phyloP scores from a whole-genome alignment of 768 basidiomycete species.

The Lactifluus echinatus region DNA sequence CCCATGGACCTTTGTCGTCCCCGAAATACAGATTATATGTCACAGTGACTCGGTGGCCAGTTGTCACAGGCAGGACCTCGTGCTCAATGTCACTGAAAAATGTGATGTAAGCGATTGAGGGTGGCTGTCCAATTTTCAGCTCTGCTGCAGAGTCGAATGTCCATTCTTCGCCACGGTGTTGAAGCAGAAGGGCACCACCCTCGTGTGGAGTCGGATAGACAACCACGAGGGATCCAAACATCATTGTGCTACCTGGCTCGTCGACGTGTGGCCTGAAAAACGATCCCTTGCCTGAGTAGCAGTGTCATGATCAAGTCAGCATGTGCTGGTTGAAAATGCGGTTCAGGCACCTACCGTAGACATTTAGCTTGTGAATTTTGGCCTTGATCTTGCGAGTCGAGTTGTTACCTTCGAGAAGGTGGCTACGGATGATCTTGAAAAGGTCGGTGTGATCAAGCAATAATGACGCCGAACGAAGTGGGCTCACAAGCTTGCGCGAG shows the following conservation, averaged over 20 bases:
- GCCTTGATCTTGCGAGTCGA: conserved; percentile 22
- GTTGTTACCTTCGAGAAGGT: conserved; percentile 22
- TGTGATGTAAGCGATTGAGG: conserved; percentile 31
- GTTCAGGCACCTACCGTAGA: conserved; percentile 31
- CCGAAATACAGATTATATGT: conserved; percentile 35
- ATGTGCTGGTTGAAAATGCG: background rate
- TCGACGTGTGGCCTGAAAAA: conserved; percentile 47
- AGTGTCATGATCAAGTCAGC: no score
- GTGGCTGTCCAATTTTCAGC: conserved; percentile 7
- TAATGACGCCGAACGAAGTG: conserved; percentile 35
- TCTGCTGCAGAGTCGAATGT: conserved; percentile 31
- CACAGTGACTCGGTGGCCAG: conserved; percentile 37
- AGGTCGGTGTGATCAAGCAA: conserved; percentile 26
- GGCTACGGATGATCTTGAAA: conserved; percentile 22
- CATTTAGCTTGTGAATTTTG: conserved; percentile 40
- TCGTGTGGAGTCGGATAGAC: conserved; percentile 40
- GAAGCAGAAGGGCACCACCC: conserved; percentile 36
- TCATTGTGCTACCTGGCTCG: conserved; percentile 34
- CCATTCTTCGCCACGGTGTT: conserved; percentile 29
- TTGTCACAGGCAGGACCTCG: conserved; percentile 34
- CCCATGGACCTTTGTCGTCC: background rate
- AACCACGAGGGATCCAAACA: conserved; percentile 47
- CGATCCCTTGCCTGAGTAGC: conserved; percentile 29
- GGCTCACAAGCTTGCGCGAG: conserved; percentile 32
- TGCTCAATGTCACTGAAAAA: conserved; percentile 41